Evolutionary conservation across 345 rosid species (phyloP), one percentile per base, ranked within the genome.

Genomic region (Syzygium jambos): DNA sequence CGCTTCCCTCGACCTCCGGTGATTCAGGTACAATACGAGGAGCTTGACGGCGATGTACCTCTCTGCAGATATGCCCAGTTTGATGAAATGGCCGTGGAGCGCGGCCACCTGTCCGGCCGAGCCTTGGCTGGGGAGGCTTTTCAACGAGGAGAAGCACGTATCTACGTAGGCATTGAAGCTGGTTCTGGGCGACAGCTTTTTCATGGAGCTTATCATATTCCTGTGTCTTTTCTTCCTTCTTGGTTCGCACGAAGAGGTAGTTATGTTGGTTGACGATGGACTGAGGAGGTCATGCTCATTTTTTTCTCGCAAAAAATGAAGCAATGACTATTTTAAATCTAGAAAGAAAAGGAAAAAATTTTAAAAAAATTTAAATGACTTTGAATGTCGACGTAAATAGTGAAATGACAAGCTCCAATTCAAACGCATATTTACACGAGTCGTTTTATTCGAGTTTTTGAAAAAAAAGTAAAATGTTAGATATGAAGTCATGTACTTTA

Each of bases 81-180:
- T 94, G 89, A 93, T 38, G 53, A 94, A 63, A 86, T 88, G 93
- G 80, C 91, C 89, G 89, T 94, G 96, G 53, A 94, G 88, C 56
- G 68, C 89, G 22, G 86, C 85, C 54, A 93, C 96, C 82, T 90
- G 88, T 29, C 77, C 34, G 88, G 92, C 83, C 38, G 87, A 86
- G 84, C 92, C 87, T 77, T 92, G 87, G 53, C 21, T 43, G 49
- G 92, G 86, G 87, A 92, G 52, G 56, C 63, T 88, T 80, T 90
- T 91, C 65, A 94, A 57, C 23, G 87, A 85, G 51, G 91, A 89
- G 87, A 89, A 49, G 57, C 90, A 90, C 38, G 89, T 73, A 11
- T 85, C 86, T 21, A 89, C 43, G 59, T 87, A 88, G 53, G 89
- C 86, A 78, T 87, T 88, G 88, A 93, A 91, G 15, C 54, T 88